Conservation (phyloP, 2,329 filamentous ascomycete genomes). For the Colletotrichum tabaci region DNA sequence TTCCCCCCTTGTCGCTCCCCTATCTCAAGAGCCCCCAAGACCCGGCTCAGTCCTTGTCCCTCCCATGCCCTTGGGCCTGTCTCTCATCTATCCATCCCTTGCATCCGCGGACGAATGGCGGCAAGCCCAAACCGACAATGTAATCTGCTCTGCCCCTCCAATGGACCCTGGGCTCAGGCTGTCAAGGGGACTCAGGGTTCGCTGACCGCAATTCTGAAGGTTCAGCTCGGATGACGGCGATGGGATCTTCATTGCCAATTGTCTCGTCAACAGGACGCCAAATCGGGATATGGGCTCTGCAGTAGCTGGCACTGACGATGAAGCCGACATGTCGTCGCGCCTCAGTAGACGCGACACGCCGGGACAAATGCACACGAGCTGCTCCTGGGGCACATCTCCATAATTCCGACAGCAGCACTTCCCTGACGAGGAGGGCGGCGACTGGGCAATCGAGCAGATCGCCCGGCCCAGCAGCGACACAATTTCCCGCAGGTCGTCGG, state of each 20-base stretch:
- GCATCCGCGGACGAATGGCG: conserved; percentile 37
- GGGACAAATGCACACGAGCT: conserved; percentile 24
- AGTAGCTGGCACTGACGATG: neutral
- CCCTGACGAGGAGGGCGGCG: neutral
- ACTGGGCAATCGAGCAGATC: conserved; percentile 23
- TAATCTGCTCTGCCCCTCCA: conserved; percentile 41
- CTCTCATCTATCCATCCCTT: conserved; percentile 27
- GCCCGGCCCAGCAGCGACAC: conserved; percentile 3
- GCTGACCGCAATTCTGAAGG: conserved; percentile 20
- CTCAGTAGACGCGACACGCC: conserved; percentile 32
- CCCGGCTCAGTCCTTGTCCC: neutral
- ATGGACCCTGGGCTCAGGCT: conserved; percentile 19
- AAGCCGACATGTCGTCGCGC: conserved; percentile 1
- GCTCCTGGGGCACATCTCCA: conserved; percentile 12
- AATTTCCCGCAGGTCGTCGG: conserved; percentile 27
- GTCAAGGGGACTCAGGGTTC: conserved; percentile 8
- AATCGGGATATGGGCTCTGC: conserved; percentile 8
- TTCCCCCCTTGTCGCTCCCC: conserved; percentile 14
- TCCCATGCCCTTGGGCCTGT: conserved; percentile 21
- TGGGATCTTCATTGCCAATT: conserved; percentile 29
- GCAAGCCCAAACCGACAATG: conserved; percentile 28
- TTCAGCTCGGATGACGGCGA: conserved; percentile 30
- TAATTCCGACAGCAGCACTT: conserved; percentile 12
- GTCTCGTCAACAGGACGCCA: conserved; percentile 18
- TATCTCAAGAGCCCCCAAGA: conserved; percentile 8